Evolutionary conservation across 352 stramenopile species (phyloP).

Genomic region (Lagenidium giganteum): DNA sequence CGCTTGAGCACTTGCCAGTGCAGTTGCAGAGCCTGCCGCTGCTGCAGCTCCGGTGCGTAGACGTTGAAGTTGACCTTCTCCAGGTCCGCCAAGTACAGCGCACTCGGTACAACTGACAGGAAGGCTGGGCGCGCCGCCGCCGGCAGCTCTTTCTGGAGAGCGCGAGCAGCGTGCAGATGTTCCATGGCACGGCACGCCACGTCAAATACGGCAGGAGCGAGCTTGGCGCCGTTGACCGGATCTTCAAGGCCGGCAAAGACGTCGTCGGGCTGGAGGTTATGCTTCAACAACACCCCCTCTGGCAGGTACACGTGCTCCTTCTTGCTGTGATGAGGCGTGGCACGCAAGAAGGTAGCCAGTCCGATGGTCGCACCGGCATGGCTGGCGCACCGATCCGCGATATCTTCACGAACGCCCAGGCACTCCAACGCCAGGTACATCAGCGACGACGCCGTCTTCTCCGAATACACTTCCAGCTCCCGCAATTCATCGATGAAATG

Average conservation of each 20-base stretch:
- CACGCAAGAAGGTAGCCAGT: conserved; percentile 78
- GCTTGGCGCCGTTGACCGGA: conserved; percentile 48
- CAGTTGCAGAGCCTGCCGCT: conserved; percentile 51
- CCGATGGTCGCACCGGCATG: conserved; percentile 85
- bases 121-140: conserved; percentile 51
- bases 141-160: conserved; percentile 47
- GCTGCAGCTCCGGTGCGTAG: conserved; percentile 50
- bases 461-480: conserved; percentile 82
- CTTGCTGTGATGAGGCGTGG: conserved; percentile 59
- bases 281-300: conserved; percentile 73
- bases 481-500: conserved; percentile 59
- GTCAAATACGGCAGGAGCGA: conserved; percentile 84
- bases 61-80: conserved; percentile 79
- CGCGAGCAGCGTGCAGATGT: conserved; percentile 71
- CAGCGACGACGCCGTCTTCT: conserved; percentile 87
- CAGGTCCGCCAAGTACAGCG: conserved; percentile 58
- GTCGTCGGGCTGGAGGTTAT: conserved; percentile 46
- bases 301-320: conserved; percentile 79
- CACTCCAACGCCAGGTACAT: conserved; percentile 89
- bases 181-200: conserved; percentile 80
- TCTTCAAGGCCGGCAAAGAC: conserved; percentile 58
- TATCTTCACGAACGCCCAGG: conserved; percentile 65
- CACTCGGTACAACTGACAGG: conserved; percentile 58
- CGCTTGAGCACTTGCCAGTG: conserved; percentile 70
- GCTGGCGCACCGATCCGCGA: conserved; percentile 68